Evolutionary conservation across 179 eudicot species (phyloP), one percentile per base, ranked within the genome.

Genomic region (Monotropa hypopitys): DNA sequence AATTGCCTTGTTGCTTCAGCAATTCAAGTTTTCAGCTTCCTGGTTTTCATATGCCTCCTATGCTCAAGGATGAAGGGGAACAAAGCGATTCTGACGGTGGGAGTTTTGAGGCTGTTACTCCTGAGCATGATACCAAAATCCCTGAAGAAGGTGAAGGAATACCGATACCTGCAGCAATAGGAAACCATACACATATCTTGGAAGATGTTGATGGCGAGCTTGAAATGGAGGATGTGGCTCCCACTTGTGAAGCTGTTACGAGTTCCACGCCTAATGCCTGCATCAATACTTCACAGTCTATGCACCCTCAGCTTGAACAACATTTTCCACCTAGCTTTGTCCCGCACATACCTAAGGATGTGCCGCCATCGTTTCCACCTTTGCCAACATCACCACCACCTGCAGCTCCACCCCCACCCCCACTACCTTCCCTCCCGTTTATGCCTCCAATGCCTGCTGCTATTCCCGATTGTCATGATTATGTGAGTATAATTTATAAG

Each of bases 151-250:
- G 70, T 57, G 91, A 81, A 50, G 82, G 45, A 67, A 77, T 80
- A 10, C 62, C 76, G 30, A 32, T 79, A 38, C 81, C 83, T 75
- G 79, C 77, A 53, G 74, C 78, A 51, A 75, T 72, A 21, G 91
- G 84, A 54, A 94, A 94, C 77, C 97, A 87, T 78, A 85, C 87
- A 45, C 98, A 88, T 86, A 90, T 94, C 45, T 77, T 94, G 88
- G 98, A 92, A 87, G 98, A 89, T 81, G 98, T 94, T 81, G 98
- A 94, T 78, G 98, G 98, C 50, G 98, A 94, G 84, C 97, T 94
- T 81, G 98, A 94, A 84, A 94, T 94, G 98, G 98, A 94, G 83
- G 98, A 94, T 88, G 92, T 91, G 72, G 87, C 97, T 70, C 98
- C 97, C 74, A 73, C 86, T 28, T 86, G 89, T 84, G 94, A 87